Percentiles rank a stretch among this genome's conserved stretches.
These are phyloP conservation scores for Beta vulgaris DNA, from an alignment of 148 eudicot species.

Conservation along the genomic window DNA sequence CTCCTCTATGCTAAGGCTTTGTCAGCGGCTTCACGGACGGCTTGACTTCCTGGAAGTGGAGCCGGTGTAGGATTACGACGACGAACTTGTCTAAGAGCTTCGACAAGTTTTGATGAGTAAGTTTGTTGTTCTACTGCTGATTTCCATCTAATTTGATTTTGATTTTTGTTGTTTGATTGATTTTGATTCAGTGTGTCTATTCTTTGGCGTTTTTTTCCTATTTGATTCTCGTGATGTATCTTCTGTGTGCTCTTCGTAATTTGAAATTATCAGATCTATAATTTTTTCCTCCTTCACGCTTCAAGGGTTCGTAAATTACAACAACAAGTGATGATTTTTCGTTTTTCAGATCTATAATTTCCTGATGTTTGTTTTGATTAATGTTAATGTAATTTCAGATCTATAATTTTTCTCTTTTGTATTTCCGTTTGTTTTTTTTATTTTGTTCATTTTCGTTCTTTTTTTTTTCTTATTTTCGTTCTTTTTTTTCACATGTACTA, in stretches of 20 bases:
- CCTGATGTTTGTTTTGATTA: too few species aligned
- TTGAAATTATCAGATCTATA: slow-evolving; percentile 28
- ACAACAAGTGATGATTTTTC: too few species aligned
- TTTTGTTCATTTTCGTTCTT: too few species aligned
- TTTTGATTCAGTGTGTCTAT: slow-evolving; percentile 12
- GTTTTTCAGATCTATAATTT: too few species aligned
- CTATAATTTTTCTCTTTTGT: too few species aligned
- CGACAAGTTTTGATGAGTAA: slow-evolving; percentile 54
- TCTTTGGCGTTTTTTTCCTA: slow-evolving; percentile 33
- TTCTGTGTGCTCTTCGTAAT: slow-evolving; percentile 30
- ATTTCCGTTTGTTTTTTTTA: too few species aligned
- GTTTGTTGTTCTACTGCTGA: slow-evolving; percentile 45
- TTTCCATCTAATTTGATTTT: slow-evolving; percentile 48
- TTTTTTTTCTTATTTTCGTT: too few species aligned
- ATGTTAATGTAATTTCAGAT: too few species aligned
- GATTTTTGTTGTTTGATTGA: slow-evolving; percentile 13
- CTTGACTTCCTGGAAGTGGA: slow-evolving; percentile 33
- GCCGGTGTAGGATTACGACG: slow-evolving; percentile 26
- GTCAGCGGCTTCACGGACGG: slow-evolving; percentile 70
- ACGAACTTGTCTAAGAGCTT: slow-evolving; percentile 60
- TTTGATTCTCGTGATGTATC: slow-evolving; percentile 30
- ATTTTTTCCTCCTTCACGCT: too few species aligned
- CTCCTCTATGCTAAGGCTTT: slow-evolving; percentile 73
- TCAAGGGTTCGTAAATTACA: too few species aligned
- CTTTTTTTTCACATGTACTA: too few species aligned